phyloP scores from a whole-genome alignment of 768 basidiomycete genomes.

The Boletus edulis region DNA sequence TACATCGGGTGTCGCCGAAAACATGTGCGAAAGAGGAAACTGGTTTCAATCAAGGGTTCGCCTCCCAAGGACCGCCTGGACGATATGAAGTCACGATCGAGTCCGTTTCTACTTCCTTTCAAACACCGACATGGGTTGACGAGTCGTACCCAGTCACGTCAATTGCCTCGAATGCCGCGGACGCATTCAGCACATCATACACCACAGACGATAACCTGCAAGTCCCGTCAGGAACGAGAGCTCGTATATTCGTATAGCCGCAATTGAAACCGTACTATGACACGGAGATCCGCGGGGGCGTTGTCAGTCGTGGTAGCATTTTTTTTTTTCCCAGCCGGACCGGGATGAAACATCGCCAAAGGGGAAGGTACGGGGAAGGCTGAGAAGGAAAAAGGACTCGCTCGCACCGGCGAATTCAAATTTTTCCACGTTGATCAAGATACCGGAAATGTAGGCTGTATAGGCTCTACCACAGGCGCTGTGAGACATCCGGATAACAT shows the following conservation, averaged over 20 bases:
- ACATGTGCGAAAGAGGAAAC: slow-evolving; percentile 13
- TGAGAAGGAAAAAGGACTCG: slow-evolving; percentile 28
- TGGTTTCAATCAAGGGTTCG: neutral
- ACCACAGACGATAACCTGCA: slow-evolving; percentile 56
- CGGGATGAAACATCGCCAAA: neutral
- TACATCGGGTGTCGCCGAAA: slow-evolving; percentile 20
- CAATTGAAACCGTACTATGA: slow-evolving; percentile 50
- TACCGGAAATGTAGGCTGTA: slow-evolving; percentile 66
- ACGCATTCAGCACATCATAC: slow-evolving; percentile 56
- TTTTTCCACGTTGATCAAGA: slow-evolving; percentile 80
- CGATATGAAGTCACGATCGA: too few species aligned
- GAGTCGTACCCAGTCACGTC: slow-evolving; percentile 43
- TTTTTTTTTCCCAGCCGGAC: neutral
- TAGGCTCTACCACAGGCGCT: slow-evolving; percentile 46
- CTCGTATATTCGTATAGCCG: slow-evolving; percentile 70
- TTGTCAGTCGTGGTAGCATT: neutral
- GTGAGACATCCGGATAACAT: neutral
- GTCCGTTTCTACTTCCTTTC: neutral
- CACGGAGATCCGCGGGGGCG: neutral
- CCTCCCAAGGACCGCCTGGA: neutral
- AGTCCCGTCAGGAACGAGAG: slow-evolving; percentile 88
- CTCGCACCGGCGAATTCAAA: slow-evolving; percentile 79
- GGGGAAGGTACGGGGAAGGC: neutral
- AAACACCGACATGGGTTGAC: neutral
- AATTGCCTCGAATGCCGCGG: slow-evolving; percentile 49